Percentiles rank a stretch among this genome's conserved stretches.
phyloP scores from a whole-genome alignment of 768 basidiomycete species.

The Rhizopogon roseolus region DNA sequence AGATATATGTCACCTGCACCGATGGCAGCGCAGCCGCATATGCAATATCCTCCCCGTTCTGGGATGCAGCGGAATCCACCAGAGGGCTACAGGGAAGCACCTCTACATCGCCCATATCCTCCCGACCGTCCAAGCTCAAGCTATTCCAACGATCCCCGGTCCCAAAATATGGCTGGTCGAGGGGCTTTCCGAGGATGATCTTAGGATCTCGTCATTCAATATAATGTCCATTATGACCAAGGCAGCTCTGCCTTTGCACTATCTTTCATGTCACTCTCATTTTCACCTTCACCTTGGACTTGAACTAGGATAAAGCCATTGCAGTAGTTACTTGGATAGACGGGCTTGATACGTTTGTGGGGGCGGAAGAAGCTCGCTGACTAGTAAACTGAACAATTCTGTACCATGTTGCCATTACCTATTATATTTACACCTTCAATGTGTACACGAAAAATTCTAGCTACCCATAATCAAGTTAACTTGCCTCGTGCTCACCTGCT shows the following conservation, averaged over 20 bases:
- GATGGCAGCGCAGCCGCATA: conserved; percentile 35
- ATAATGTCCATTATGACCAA: conserved; percentile 12
- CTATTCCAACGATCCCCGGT: conserved; percentile 13
- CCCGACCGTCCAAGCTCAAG: conserved; percentile 14
- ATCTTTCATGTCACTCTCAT: conserved; percentile 3
- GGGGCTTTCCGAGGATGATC: conserved; percentile 19
- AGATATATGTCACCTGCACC: conserved; percentile 29
- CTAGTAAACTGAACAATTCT: conserved; percentile 4
- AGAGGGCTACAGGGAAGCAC: conserved; percentile 50
- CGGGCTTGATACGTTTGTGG: conserved; percentile 3
- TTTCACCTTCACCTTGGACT: conserved; percentile 12
- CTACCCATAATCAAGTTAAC: neutral
- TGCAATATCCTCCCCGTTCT: conserved; percentile 34
- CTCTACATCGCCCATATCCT: conserved; percentile 53
- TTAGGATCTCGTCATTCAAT: neutral
- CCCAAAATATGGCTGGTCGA: conserved; percentile 27
- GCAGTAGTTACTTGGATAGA: conserved; percentile 2
- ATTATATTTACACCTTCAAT: neutral
- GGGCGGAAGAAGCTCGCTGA: conserved; percentile 2
- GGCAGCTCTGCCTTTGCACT: neutral
- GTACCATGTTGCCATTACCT: neutral
- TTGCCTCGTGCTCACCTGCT: neutral
- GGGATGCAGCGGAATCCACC: conserved; percentile 19
- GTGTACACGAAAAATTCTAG: neutral
- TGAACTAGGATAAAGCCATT: neutral